A percentile compares a stretch with the other conserved stretches of the same genome.
Conservation (phyloP, 257 asterid species). For the Penstemon davidsonii region DNA sequence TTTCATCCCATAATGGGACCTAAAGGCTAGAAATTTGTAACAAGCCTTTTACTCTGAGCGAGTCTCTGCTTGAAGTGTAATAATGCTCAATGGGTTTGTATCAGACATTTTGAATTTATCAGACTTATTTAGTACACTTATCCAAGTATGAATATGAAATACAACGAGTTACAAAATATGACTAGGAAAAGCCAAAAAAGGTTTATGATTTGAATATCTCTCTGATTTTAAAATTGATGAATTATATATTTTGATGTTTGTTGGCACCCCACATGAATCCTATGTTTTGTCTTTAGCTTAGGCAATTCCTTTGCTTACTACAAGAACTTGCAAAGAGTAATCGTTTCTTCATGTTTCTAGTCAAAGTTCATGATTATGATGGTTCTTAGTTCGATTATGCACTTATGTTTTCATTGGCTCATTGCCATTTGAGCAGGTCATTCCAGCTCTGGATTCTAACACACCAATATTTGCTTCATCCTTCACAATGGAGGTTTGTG, state of each 20-base stretch:
- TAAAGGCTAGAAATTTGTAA: neutral
- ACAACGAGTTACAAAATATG: constrained; percentile 5
- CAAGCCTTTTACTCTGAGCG: neutral
- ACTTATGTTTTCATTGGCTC: constrained; percentile 20
- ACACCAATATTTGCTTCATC: constrained; percentile 97
- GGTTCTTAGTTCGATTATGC: constrained; percentile 10
- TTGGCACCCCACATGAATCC: constrained; percentile 1
- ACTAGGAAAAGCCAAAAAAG: constrained; percentile 1
- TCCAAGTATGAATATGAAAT: constrained; percentile 9
- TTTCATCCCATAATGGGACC: neutral
- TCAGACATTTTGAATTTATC: constrained; percentile 19
- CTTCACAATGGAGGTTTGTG: constrained; percentile 94
- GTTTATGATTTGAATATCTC: constrained; percentile 4
- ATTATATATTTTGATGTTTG: constrained; percentile 13
- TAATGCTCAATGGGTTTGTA: constrained; percentile 9
- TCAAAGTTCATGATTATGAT: constrained; percentile 3
- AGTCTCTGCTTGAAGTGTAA: neutral
- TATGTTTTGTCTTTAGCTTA: constrained; percentile 16
- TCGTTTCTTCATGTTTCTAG: constrained; percentile 1
- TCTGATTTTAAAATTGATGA: constrained; percentile 11
- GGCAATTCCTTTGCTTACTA: constrained; percentile 14
- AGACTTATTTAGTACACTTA: neutral
- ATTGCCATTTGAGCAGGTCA: constrained; percentile 61
- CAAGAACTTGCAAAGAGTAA: constrained; percentile 11
- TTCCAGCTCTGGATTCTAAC: constrained; percentile 88